Conservation (phyloP, 257 asterid species). For the Ajuga chamaepitys region DNA sequence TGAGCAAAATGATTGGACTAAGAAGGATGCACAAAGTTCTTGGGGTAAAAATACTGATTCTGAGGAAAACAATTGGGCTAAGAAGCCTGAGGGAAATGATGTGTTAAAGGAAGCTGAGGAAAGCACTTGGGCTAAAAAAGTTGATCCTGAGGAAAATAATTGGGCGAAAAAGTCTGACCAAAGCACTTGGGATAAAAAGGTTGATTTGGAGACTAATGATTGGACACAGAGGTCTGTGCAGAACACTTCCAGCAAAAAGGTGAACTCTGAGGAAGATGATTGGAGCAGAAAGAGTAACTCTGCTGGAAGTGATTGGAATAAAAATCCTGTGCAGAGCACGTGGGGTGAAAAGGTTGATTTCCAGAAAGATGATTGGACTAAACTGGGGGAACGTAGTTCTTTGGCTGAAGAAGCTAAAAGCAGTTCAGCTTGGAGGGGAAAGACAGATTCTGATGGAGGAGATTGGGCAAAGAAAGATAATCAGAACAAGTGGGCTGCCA, state of each 20-base stretch:
- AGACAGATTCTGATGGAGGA: constrained; percentile 19
- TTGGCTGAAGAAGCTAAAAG: constrained; percentile 6
- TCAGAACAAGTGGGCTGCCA: constrained; percentile 19
- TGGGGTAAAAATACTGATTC: constrained; percentile 28
- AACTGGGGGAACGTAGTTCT: not conserved
- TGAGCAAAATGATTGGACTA: not conserved
- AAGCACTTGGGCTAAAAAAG: not conserved
- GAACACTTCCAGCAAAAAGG: constrained; percentile 24
- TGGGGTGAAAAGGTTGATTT: constrained; percentile 17
- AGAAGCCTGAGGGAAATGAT: not conserved
- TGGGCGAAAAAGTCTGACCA: not conserved
- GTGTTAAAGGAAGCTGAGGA: constrained; percentile 4
- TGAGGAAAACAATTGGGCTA: not conserved
- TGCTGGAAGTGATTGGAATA: not conserved
- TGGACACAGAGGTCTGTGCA: not conserved
- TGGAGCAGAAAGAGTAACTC: constrained; percentile 25
- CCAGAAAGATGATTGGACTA: not conserved
- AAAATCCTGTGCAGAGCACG: constrained; percentile 10
- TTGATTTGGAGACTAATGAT: constrained; percentile 1
- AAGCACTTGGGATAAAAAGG: constrained; percentile 15
- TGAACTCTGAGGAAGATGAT: constrained; percentile 4
- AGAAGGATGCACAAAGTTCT: not conserved
- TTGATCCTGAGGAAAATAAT: not conserved
- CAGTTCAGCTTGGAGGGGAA: constrained; percentile 28
- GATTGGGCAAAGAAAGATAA: constrained; percentile 26